Evolutionary conservation across 202 grass and related monocot genomes (phyloP), one percentile per base, ranked within the genome.

Genomic region (Hordeum pubiflorum): DNA sequence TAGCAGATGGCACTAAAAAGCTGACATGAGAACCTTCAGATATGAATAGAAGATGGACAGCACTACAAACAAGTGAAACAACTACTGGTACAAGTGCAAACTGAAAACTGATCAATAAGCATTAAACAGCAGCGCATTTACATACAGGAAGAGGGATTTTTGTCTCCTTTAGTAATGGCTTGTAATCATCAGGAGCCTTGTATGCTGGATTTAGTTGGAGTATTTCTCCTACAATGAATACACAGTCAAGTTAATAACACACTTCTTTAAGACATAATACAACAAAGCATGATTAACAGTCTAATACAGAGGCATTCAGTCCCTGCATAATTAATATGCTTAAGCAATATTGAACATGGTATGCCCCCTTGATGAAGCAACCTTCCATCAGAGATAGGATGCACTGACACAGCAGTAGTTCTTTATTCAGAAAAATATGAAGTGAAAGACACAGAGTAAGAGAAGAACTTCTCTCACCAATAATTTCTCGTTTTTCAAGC

Each of bases 401-500:
- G 44, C 13, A 79, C 29, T 39, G 7, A 57, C 44, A 65, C 18
- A 41, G 15, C 17, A 43, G 20, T 33, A 67, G 34, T 60, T 48
- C 34, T 38, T 59, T 65, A 61, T 23, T 65, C 11, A 71, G 59
- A 31, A 63, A 82, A 54, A 17, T 14, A 83, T 12, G 20, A 58
- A 50, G 29, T 64, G 34, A 46, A 70, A 64, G 44, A 56, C 56
- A 81, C 64, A 88, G 57, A 57, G 38, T 39, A 74, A 23, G 79
- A 79, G 61, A 67, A 58, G 9, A 64, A 63, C 46, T 79, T 87
- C 27, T 60, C 83, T 82, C 61, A 98, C 95, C 95, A 81, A 95
- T 95, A 76, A 93, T 84, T 88, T 93, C 92, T 78, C 70, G 80
- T 78, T 91, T 95, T 95, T 98, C 92, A 55, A 91, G 85, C 69